Conservation (phyloP, 768 basidiomycete genomes). For the Gelatoporia subvermispora region DNA sequence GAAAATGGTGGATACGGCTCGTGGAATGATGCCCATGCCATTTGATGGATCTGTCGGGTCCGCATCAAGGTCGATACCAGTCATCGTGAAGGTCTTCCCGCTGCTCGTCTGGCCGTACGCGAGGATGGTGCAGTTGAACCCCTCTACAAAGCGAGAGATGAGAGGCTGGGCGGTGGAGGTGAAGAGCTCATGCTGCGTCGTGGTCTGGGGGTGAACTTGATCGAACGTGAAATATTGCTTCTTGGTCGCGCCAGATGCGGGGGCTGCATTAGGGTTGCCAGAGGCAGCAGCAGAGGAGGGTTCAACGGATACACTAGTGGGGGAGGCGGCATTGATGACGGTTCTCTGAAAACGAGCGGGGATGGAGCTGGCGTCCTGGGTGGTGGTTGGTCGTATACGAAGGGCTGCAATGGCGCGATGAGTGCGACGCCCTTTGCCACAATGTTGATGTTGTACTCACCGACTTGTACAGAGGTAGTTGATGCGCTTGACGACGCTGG, state of each 20-base stretch:
- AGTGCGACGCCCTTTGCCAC: constrained; percentile 2
- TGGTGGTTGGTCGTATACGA: constrained; percentile 84
- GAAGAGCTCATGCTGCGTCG: constrained; percentile 84
- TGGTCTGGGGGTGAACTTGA: constrained; percentile 84
- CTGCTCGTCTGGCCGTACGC: constrained; percentile 98
- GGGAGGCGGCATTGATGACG: constrained; percentile 73
- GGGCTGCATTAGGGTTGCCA: constrained; percentile 42
- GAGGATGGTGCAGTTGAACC: constrained; percentile 96
- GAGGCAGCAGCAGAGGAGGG: constrained; percentile 45
- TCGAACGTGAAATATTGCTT: constrained; percentile 90
- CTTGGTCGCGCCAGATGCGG: constrained; percentile 47
- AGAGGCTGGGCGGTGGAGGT: constrained; percentile 81
- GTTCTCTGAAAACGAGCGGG: constrained; percentile 92
- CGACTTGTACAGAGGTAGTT: constrained; percentile 92
- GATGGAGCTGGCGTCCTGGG: constrained; percentile 79
- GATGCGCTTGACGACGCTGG: constrained; percentile 55
- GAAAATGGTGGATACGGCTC: constrained; percentile 90
- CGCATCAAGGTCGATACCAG: constrained; percentile 85
- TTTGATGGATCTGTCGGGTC: constrained; percentile 80
- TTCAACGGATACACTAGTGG: constrained; percentile 83
- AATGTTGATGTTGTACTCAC: constrained; percentile 42
- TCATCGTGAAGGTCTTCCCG: constrained; percentile 98
- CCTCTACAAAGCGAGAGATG: constrained; percentile 82
- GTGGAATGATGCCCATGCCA: constrained; percentile 92
- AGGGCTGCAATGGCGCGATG: constrained; percentile 50